Evolutionary conservation across 1,284 basidiomycete genomes (phyloP), one percentile per base, ranked within the genome.

Genomic region (Boletus albobrunnescens): DNA sequence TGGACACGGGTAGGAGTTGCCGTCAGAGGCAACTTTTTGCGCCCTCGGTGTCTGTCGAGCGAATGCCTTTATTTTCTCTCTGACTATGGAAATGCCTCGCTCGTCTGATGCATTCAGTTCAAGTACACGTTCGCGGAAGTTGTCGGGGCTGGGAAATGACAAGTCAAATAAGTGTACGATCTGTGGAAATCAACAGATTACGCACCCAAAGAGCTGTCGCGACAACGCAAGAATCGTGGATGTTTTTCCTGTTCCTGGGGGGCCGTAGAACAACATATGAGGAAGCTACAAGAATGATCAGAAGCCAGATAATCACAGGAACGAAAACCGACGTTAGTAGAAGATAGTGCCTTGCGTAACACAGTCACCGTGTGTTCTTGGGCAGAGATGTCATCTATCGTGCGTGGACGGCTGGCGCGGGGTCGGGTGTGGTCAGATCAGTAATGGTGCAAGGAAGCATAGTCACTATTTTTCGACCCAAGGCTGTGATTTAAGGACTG

Each of bases 101-200:
- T 99, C 96, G 65, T 99, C 96, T 4, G 96, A 99, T 6, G 96
- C 96, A 67, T 99, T 99, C n/a, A 99, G 75, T 67, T 99, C 96
- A 13, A 99, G 80, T 2, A 99, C 94, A 9, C 96, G 83, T 36
- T 88, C 86, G 54, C 86, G 81, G 64, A 98, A 97, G 61, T 97
- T 87, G 56, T 98, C 95, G 44, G 95, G 96, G 10, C 93, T 92
- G 52, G n/a, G 37, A 31, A 43, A 31, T n/a, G 48, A 22, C 44
- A 56, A n/a, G 38, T 28, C 6, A 23, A 35, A 28, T 37, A 38
- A 27, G 36, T 11, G 40, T 13, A 16, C 1, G 26, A 44, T 33
- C 6, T 6, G 46, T 11, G 16, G 23, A 14, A 22, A 2, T n/a
- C 20, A 43, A 39, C 19, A 23, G 8, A 36, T 7, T 22, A 56